Percentiles rank a stretch among this genome's conserved stretches.
Conservation (phyloP, 2,329 filamentous ascomycete genomes). For the Exserohilum rostratum region DNA sequence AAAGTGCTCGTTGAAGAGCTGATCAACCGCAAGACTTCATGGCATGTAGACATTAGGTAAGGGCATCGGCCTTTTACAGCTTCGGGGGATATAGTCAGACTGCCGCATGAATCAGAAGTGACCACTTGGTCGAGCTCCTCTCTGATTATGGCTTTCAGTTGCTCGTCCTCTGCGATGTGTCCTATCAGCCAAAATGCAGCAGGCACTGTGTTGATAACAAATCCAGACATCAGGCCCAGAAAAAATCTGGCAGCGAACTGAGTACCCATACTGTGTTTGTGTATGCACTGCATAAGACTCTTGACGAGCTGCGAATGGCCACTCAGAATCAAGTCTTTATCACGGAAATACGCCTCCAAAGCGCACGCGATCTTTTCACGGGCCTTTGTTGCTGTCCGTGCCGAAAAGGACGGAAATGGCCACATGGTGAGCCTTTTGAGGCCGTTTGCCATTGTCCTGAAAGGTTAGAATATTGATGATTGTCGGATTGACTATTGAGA, state of each 20-base stretch:
- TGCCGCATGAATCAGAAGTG: not conserved
- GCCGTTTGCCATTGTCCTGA: not conserved
- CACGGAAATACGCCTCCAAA: not conserved
- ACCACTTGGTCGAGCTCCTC: not conserved
- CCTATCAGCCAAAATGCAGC: not conserved
- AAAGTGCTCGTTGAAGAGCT: not conserved
- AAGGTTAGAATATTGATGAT: not conserved
- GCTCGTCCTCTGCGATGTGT: not conserved
- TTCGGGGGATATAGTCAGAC: not conserved
- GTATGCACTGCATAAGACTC: not conserved
- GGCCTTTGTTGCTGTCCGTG: not conserved
- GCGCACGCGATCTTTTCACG: not conserved
- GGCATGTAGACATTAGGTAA: not conserved
- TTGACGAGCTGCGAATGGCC: not conserved
- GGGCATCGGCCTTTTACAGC: not conserved
- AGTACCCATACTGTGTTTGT: not conserved
- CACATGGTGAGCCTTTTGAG: constrained; percentile 1
- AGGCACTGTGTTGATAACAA: constrained; percentile 1
- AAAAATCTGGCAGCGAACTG: not conserved
- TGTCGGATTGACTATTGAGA: not conserved
- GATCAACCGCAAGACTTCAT: not conserved
- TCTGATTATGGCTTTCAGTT: constrained; percentile 1
- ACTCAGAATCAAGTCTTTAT: not conserved
- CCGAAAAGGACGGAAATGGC: not conserved
- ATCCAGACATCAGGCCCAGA: not conserved